phyloP scores from a whole-genome alignment of 148 eudicot species.

The Simmondsia chinensis region DNA sequence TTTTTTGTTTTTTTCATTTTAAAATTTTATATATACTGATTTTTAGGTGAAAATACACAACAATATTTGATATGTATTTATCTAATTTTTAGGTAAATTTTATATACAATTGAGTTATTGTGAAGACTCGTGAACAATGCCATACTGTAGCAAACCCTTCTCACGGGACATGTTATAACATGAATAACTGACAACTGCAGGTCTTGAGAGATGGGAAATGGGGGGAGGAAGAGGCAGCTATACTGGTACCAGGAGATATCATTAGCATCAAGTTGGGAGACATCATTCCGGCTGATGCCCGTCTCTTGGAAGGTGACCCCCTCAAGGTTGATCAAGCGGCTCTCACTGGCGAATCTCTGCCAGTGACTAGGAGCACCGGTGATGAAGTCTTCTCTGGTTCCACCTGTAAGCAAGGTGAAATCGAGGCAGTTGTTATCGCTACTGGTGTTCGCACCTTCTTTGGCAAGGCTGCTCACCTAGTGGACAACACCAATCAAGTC shows the following conservation, averaged over 20 bases:
- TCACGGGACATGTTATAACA: neutral
- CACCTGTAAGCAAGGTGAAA: constrained; percentile 77
- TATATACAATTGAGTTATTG: too few relatives aligned
- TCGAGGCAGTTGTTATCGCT: constrained; percentile 67
- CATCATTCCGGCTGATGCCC: constrained; percentile 77
- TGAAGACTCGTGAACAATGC: too few relatives aligned
- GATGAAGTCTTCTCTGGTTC: constrained; percentile 65
- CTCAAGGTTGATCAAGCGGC: constrained; percentile 77
- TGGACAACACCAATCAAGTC: constrained; percentile 63
- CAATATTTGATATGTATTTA: too few relatives aligned
- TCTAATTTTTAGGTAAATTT: too few relatives aligned
- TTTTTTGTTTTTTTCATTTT: too few relatives aligned
- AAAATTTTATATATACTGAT: too few relatives aligned
- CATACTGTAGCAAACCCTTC: too few relatives aligned
- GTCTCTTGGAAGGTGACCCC: constrained; percentile 68
- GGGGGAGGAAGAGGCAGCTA: constrained; percentile 57
- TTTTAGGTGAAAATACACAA: too few relatives aligned
- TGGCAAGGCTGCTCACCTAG: constrained; percentile 81
- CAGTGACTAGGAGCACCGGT: constrained; percentile 55
- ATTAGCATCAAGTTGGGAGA: constrained; percentile 76
- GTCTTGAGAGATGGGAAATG: constrained; percentile 68
- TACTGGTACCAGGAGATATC: constrained; percentile 70
- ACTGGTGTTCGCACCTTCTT: constrained; percentile 73
- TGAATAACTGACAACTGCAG: constrained; percentile 5
- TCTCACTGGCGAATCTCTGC: constrained; percentile 70